These are phyloP conservation scores for Saururus chinensis DNA, from an alignment of 164 flowering plant species.

Conservation along the genomic window DNA sequence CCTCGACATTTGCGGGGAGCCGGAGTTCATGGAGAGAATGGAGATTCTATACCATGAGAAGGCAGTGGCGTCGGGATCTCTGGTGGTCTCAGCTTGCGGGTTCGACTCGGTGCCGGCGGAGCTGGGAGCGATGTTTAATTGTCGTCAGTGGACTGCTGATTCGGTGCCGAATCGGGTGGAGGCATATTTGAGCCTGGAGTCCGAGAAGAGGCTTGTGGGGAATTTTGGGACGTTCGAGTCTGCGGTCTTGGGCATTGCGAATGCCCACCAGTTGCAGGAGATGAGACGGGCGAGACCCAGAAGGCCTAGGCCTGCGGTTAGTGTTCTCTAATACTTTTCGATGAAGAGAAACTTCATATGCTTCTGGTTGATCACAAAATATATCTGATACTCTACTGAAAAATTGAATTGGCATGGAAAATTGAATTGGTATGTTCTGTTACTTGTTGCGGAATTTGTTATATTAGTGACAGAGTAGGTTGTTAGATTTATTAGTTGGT, in stretches of 20 bases:
- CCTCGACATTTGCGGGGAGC: constrained; percentile 74
- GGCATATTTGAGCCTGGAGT: constrained; percentile 68
- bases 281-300: constrained; percentile 49
- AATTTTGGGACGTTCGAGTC: constrained; percentile 71
- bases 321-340: background rate
- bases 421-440: no score
- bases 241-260: constrained; percentile 67
- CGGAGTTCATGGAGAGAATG: constrained; percentile 85
- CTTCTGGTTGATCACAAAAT: no score
- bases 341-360: no score
- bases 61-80: constrained; percentile 41
- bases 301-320: constrained; percentile 50
- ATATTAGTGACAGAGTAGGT: no score
- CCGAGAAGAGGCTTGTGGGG: constrained; percentile 55
- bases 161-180: constrained; percentile 43
- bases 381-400: no score
- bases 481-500: no score
- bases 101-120: constrained; percentile 83
- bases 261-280: constrained; percentile 36
- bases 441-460: no score
- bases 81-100: constrained; percentile 79
- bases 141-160: constrained; percentile 49
- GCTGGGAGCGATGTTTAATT: constrained; percentile 56
- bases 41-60: constrained; percentile 46
- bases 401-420: no score